Percentiles rank a stretch among this genome's conserved stretches.
Evolutionary conservation across 2,329 filamentous ascomycete species (phyloP).

Genomic region (Onygenales sp.): DNA sequence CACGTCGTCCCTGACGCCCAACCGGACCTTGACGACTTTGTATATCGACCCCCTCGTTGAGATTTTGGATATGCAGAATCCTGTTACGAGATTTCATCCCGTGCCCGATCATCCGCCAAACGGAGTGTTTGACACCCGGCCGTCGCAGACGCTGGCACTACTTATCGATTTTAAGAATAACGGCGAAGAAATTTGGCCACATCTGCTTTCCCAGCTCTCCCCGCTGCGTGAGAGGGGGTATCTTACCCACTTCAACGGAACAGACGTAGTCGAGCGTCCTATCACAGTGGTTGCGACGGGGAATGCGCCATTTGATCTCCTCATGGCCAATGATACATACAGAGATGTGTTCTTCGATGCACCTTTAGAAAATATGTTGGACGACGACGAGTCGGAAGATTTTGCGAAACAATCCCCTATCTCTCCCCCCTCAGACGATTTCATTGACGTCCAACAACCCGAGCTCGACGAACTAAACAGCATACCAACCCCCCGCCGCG

Average conservation of each 20-base stretch:
- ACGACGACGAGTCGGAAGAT: conserved; percentile 16
- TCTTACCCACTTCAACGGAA: conserved; percentile 43
- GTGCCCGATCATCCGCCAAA: conserved; percentile 22
- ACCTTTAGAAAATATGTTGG: conserved; percentile 30
- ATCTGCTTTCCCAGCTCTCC: conserved; percentile 33
- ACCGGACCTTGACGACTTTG: conserved; percentile 41
- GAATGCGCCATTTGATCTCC: conserved; percentile 41
- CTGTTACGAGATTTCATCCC: conserved; percentile 27
- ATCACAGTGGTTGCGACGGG: conserved; percentile 47
- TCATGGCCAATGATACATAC: conserved; percentile 38
- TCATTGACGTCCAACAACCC: neutral
- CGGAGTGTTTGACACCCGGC: conserved; percentile 44
- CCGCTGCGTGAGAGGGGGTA: conserved; percentile 41
- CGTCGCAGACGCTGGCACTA: conserved; percentile 40
- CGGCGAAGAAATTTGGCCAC: conserved; percentile 27
- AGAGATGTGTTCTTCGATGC: conserved; percentile 50
- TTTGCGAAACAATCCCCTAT: neutral
- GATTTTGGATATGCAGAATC: conserved; percentile 43
- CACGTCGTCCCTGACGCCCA: conserved; percentile 35
- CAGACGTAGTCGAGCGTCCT: conserved; percentile 31
- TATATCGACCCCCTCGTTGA: conserved; percentile 44
- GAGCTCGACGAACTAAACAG: neutral
- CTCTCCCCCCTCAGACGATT: neutral
- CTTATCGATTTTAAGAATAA: conserved; percentile 44
- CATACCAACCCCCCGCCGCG: neutral